Evolutionary conservation across 805 yeast genomes (phyloP).

Genomic region (Cephaloascus fragrans): DNA sequence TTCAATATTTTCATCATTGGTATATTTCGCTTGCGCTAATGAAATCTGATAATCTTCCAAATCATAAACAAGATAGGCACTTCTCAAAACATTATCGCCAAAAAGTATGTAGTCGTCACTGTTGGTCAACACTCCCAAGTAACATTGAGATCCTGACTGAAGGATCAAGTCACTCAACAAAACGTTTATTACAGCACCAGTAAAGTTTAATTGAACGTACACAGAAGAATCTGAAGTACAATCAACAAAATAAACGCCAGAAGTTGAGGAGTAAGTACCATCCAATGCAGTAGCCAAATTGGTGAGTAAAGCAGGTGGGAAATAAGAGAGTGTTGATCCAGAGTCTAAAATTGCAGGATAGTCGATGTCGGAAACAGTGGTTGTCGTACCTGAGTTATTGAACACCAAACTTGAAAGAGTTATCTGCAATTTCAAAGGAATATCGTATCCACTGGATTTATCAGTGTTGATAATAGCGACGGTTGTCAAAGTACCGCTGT

Average conservation of each 20-base stretch:
- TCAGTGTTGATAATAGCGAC: slow-evolving; percentile 42
- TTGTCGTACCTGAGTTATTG: slow-evolving; percentile 11
- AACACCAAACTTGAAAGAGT: slow-evolving; percentile 29
- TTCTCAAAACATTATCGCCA: slow-evolving; percentile 45
- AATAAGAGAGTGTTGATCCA: slow-evolving; percentile 33
- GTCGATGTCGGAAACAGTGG: slow-evolving; percentile 8
- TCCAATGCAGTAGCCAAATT: slow-evolving; percentile 24
- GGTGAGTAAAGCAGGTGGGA: slow-evolving; percentile 27
- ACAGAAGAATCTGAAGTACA: slow-evolving; percentile 23
- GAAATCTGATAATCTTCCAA: slow-evolving; percentile 33
- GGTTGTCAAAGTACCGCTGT: slow-evolving; percentile 37
- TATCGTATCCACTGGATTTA: slow-evolving; percentile 15
- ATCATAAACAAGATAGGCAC: slow-evolving; percentile 47
- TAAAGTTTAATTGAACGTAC: slow-evolving; percentile 40
- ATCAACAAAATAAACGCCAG: slow-evolving; percentile 35
- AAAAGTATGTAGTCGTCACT: slow-evolving; percentile 26
- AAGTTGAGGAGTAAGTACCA: slow-evolving; percentile 27
- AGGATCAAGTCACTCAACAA: slow-evolving; percentile 28
- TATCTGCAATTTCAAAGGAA: slow-evolving; percentile 38
- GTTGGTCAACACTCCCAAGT: slow-evolving; percentile 26
- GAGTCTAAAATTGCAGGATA: slow-evolving; percentile 33
- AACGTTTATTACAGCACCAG: slow-evolving; percentile 44
- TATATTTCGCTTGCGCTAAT: slow-evolving; percentile 33
- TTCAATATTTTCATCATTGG: slow-evolving; percentile 30
- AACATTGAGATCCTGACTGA: slow-evolving; percentile 24